Percentiles rank a stretch among this genome's conserved stretches.
Evolutionary conservation across 1,284 basidiomycete species (phyloP).

Genomic region (Crucibulum cyathiforme): DNA sequence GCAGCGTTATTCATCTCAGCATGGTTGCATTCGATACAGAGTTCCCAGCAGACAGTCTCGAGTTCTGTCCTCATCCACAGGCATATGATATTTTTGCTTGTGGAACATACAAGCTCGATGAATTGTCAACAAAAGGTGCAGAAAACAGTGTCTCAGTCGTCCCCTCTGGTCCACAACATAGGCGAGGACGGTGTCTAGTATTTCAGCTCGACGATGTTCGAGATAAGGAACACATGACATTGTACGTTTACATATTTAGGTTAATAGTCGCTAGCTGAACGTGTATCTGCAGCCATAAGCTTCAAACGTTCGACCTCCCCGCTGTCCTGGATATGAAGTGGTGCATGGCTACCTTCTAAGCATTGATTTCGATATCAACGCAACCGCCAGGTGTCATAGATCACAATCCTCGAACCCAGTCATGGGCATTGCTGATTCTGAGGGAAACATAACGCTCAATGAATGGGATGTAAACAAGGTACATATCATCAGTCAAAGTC

Average conservation of each 20-base stretch:
- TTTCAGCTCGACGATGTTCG: conserved; percentile 52
- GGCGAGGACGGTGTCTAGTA: conserved; percentile 74
- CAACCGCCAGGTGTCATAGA: conserved; percentile 59
- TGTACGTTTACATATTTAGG: conserved; percentile 10
- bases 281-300: conserved; percentile 54
- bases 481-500: background rate
- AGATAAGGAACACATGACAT: conserved; percentile 11
- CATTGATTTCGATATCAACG: conserved; percentile 1
- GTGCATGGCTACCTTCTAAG: conserved; percentile 45
- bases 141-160: conserved; percentile 7
- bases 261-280: background rate
- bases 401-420: conserved; percentile 47
- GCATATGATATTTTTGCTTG: conserved; percentile 77
- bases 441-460: conserved; percentile 76
- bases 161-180: conserved; percentile 38
- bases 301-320: conserved; percentile 76
- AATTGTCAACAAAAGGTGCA: conserved; percentile 22
- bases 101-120: conserved; percentile 85
- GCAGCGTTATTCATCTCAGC: too few relatives aligned
- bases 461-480: conserved; percentile 62
- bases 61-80: conserved; percentile 80
- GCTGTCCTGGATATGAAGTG: conserved; percentile 96
- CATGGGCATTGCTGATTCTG: conserved; percentile 82
- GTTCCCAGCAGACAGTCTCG: conserved; percentile 88
- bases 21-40: conserved; percentile 63